Evolutionary conservation across 257 asterid species (phyloP).

Genomic region (Craterostigma plantagineum): DNA sequence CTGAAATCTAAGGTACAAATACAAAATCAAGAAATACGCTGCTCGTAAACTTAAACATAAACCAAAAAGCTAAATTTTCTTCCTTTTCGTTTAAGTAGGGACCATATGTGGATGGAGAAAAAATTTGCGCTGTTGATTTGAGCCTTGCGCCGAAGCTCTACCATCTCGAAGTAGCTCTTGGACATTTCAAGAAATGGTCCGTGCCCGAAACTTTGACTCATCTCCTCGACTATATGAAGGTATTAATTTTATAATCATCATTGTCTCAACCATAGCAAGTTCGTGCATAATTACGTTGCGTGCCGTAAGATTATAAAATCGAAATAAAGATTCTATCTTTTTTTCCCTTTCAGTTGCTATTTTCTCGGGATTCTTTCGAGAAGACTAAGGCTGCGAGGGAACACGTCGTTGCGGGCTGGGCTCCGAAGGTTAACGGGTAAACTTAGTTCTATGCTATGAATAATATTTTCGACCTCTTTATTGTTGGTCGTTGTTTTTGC

Average conservation of each 20-base stretch:
- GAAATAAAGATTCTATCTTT: not conserved
- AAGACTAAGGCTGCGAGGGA: constrained; percentile 52
- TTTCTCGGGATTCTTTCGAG: constrained; percentile 40
- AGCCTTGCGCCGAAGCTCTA: constrained; percentile 59
- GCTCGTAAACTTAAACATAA: not conserved
- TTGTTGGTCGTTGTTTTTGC: no score
- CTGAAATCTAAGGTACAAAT: constrained; percentile 42
- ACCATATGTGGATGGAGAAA: constrained; percentile 48
- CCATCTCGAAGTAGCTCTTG: constrained; percentile 57
- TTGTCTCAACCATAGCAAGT: not conserved
- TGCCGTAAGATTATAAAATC: not conserved
- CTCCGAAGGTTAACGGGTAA: constrained; percentile 50
- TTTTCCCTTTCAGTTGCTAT: constrained; percentile 29
- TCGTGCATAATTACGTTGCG: no score
- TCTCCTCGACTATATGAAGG: constrained; percentile 48
- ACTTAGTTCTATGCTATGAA: not conserved
- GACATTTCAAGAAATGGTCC: constrained; percentile 58
- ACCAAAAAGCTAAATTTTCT: not conserved
- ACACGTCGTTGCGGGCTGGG: constrained; percentile 60
- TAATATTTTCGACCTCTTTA: no score
- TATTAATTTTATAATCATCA: constrained; percentile 9
- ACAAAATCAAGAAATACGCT: not conserved
- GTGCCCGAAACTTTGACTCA: constrained; percentile 45
- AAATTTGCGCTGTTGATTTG: constrained; percentile 48
- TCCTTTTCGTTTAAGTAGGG: constrained; percentile 21